phyloP scores from a whole-genome alignment of 177 flowering plant genomes.

The Vitis hybrid region DNA sequence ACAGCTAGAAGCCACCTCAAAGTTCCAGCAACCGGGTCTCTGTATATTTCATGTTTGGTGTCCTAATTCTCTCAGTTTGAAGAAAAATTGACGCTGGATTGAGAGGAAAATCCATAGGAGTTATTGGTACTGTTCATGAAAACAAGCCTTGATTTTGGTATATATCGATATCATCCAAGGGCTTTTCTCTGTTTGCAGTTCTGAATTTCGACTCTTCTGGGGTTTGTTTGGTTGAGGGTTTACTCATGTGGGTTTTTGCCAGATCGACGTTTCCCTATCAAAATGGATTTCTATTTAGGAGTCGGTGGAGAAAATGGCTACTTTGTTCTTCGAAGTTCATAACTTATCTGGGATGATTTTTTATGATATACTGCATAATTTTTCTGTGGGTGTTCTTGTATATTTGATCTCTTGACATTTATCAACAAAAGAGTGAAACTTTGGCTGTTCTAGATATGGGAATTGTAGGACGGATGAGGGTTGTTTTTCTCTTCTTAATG shows the following conservation, averaged over 20 bases:
- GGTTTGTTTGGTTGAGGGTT: neutral
- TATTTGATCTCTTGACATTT: neutral
- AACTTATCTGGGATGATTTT: neutral
- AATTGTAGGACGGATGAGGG: neutral
- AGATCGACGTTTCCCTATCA: neutral
- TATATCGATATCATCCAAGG: too few relatives aligned
- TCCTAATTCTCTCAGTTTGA: too few relatives aligned
- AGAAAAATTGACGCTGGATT: too few relatives aligned
- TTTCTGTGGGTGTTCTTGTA: neutral
- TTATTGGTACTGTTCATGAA: too few relatives aligned
- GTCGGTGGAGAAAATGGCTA: neutral
- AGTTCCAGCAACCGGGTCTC: too few relatives aligned
- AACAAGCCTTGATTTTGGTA: too few relatives aligned
- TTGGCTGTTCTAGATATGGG: neutral
- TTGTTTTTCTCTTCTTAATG: neutral
- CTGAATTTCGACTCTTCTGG: neutral
- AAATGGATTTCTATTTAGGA: slow-evolving; percentile 4
- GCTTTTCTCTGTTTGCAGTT: neutral
- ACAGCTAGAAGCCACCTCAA: too few relatives aligned
- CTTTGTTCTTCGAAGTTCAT: neutral
- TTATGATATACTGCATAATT: neutral
- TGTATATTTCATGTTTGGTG: too few relatives aligned
- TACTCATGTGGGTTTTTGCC: neutral
- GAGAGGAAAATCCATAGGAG: too few relatives aligned
- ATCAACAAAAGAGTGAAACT: neutral